These are phyloP conservation scores for Cordyceps cicadae DNA, from an alignment of 2,329 filamentous ascomycete genomes.

Conservation along the genomic window DNA sequence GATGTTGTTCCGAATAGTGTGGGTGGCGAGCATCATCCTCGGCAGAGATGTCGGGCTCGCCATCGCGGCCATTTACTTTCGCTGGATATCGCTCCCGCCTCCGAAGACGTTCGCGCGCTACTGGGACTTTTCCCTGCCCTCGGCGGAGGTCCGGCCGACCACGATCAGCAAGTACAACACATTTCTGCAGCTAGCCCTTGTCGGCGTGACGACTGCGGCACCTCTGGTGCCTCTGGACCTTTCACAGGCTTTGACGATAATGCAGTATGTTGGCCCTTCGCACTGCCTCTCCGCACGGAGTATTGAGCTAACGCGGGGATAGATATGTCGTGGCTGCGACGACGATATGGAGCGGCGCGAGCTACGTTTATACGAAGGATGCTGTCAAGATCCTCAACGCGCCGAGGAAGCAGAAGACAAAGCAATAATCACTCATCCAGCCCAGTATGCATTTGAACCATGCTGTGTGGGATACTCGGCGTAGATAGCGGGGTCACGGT, in stretches of 20 bases:
- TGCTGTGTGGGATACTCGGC: not conserved
- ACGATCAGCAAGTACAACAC: conserved; percentile 90
- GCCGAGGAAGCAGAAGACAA: conserved; percentile 15
- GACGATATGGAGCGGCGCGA: conserved; percentile 87
- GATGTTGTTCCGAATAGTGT: conserved; percentile 43
- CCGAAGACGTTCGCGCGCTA: conserved; percentile 90
- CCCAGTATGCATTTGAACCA: not conserved
- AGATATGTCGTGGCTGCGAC: conserved; percentile 82
- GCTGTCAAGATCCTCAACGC: conserved; percentile 73
- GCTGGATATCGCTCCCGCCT: conserved; percentile 86
- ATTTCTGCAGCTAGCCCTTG: conserved; percentile 76
- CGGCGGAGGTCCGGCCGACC: conserved; percentile 75
- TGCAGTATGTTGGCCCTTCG: conserved; percentile 48
- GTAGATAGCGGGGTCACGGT: not conserved
- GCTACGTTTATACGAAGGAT: conserved; percentile 84
- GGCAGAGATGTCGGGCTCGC: conserved; percentile 78
- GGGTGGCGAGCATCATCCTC: conserved; percentile 83
- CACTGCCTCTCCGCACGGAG: not conserved
- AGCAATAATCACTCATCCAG: not conserved
- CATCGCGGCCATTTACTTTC: conserved; percentile 85
- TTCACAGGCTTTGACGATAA: conserved; percentile 44
- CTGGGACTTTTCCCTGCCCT: conserved; percentile 94
- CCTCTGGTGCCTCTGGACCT: conserved; percentile 61
- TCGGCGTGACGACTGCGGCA: conserved; percentile 74
- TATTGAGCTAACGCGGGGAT: conserved; percentile 5